A percentile compares a stretch with the other conserved stretches of the same genome.
phyloP scores from a whole-genome alignment of 768 basidiomycete species.

The Chalciporus piperatus region DNA sequence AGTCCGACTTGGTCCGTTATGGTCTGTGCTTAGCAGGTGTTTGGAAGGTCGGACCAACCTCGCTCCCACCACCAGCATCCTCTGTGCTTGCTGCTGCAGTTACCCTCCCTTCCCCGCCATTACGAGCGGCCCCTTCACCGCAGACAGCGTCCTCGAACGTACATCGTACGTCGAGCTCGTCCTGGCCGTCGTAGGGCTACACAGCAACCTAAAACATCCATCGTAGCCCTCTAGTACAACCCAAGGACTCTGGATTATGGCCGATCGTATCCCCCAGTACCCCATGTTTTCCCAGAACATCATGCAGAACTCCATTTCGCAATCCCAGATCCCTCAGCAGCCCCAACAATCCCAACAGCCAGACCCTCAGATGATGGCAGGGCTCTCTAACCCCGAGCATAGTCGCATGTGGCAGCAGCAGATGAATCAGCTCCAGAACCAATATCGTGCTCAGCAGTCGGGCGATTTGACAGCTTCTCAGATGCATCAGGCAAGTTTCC shows the following conservation, averaged over 20 bases:
- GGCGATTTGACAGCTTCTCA: conserved; percentile 40
- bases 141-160: conserved; percentile 25
- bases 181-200: conserved; percentile 24
- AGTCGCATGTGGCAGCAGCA: conserved; percentile 58
- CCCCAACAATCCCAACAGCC: conserved; percentile 42
- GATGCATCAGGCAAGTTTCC: conserved; percentile 46
- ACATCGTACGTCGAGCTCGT: conserved; percentile 18
- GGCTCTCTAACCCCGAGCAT: conserved; percentile 50
- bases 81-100: conserved; percentile 29
- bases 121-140: conserved; percentile 38
- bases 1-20: conserved; percentile 35
- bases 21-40: conserved; percentile 39
- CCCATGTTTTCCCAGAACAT: conserved; percentile 52
- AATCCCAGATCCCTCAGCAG: conserved; percentile 43
- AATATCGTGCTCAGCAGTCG: conserved; percentile 40
- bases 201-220: conserved; percentile 30
- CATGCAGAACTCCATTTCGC: conserved; percentile 40
- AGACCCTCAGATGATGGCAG: conserved; percentile 38
- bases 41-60: conserved; percentile 47
- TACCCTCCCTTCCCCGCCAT: conserved; percentile 46
- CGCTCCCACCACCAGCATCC: conserved; percentile 58
- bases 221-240: conserved; percentile 24
- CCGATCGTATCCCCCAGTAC: conserved; percentile 58
- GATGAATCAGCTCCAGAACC: conserved; percentile 44
- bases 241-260: conserved; percentile 46